These are phyloP conservation scores for Aspergillus proliferans DNA, from an alignment of 2,329 filamentous ascomycete species.

Conservation along the genomic window DNA sequence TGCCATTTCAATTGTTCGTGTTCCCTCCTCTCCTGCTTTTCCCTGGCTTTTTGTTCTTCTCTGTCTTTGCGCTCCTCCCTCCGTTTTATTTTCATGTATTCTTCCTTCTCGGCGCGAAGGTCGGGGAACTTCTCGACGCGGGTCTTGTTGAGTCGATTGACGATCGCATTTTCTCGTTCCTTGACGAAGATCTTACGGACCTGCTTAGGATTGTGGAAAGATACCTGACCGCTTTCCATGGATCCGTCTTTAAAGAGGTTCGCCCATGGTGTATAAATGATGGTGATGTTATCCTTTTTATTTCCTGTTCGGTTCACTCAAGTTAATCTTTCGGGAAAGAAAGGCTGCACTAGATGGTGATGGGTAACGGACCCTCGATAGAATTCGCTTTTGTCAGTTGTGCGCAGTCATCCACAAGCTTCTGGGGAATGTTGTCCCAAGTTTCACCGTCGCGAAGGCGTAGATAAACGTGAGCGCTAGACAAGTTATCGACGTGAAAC, in stretches of 20 bases:
- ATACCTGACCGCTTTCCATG: constrained; percentile 93
- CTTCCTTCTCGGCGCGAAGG: constrained; percentile 73
- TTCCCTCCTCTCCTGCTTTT: constrained; percentile 56
- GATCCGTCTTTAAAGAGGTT: constrained; percentile 92
- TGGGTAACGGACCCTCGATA: constrained; percentile 65
- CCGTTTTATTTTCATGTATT: constrained; percentile 63
- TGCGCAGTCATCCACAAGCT: constrained; percentile 78
- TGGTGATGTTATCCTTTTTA: constrained; percentile 94
- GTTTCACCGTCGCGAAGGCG: constrained; percentile 69
- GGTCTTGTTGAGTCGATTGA: constrained; percentile 98
- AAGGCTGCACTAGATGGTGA: neutral
- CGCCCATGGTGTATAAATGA: constrained; percentile 97
- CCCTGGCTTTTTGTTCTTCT: constrained; percentile 35
- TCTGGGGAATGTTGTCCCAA: constrained; percentile 75
- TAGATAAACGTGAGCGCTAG: constrained; percentile 92
- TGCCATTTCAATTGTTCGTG: constrained; percentile 85
- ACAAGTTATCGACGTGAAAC: constrained; percentile 98
- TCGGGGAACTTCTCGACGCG: constrained; percentile 83
- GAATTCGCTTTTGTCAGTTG: constrained; percentile 98
- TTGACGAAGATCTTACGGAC: constrained; percentile 77
- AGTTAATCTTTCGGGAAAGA: constrained; percentile 9
- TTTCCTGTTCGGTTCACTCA: constrained; percentile 56
- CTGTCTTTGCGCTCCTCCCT: constrained; percentile 53
- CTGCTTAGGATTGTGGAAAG: constrained; percentile 79
- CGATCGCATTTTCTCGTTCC: constrained; percentile 76